Evolutionary conservation across 768 basidiomycete genomes (phyloP), one percentile per base, ranked within the genome.

Genomic region (Naematelia aurantialba): DNA sequence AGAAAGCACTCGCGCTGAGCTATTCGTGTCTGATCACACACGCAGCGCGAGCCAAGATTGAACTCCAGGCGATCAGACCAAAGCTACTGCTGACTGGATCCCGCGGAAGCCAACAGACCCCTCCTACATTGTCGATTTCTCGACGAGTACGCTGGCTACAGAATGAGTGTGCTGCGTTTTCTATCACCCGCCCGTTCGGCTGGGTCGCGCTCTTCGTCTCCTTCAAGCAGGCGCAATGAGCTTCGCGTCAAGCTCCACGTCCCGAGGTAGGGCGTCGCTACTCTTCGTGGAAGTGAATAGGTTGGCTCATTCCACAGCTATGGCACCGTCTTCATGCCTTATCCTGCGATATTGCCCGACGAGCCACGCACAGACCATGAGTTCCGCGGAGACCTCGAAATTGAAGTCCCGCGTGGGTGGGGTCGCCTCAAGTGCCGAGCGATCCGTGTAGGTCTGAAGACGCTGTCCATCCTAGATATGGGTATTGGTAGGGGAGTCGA

Each of bases 351-450:
- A 31, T 12, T 21, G 0, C 57, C 52, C 8, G 61, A 50, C n/a
- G 48, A 29, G 1, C 66, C 66, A 13, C 29, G 66, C 4, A 46
- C 56, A 25, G 66, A 67, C 53, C 55, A 60, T 26, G 59, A 60
- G n/a, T 42, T 67, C 29, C 50, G 25, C 21, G 66, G 66, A 8
- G 59, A 63, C 8, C 56, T 67, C 13, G 66, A 67, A 39, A 42
- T 67, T 13, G 45, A 34, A 11, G 39, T 68, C 12, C 67, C 63
- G 8, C 3, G 4, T 2, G 57, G 55, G 14, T 17, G 19, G 14
- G 55, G 59, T 1, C 2, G 47, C 14, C 14, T 30, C 29, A 21
- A 59, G 25, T 65, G 63, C 55, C 60, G 58, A 39, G 45, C 58
- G 0, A 56, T 68, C 26, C 45, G 56, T 30, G 64, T 68, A 2